Evolutionary conservation across 495 filamentous ascomycete genomes (phyloP), one percentile per base, ranked within the genome.

Genomic region (Penicillium canescens): DNA sequence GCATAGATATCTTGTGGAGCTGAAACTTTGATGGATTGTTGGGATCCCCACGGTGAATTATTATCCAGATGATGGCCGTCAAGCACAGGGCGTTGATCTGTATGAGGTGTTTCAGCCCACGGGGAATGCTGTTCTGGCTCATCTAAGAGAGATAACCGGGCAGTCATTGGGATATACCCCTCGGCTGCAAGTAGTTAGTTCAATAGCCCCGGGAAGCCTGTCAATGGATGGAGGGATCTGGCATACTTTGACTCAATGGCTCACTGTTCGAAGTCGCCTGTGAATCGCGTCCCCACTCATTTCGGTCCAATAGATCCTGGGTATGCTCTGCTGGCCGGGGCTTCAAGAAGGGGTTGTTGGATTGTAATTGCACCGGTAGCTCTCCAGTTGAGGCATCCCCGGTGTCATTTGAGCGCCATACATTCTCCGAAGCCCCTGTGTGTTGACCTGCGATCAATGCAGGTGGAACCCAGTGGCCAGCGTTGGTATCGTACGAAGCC

Each of bases 81-180:
- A 6, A 54, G 8, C 14, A 26, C 26, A 14, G 42, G 24, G 12
- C 21, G 46, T 20, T 44, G 49, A 6, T 41, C 28, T 12, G 35
- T 10, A 35, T 54, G 44, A 16, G 52, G 18, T 3, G 50, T 38
- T 1, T 57, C 48, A 6, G 45, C 40, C 59, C 59, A 60, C 21
- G 56, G 50, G 14, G 46, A 59, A 20, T 66, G 61, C 26, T 68
- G 45, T 8, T 59, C 61, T 2, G 62, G 55, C 16, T 64, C 34
- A 24, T 77, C 74, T 21, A 74, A 52, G 12, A 78, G 62, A 18
- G 75, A 78, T 31, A 78, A 45, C 6, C 75, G 68, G 4, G 73
- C 75, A 14, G 75, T 74, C 75, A 78, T 78, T 10, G 75, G 72
- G 41, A 78, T 78, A 55, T 71, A 71, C 9, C 75, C 75, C 23